Evolutionary conservation across 169 alveolate species (phyloP), one percentile per base, ranked within the genome.

Genomic region (Plasmodium fragile): DNA sequence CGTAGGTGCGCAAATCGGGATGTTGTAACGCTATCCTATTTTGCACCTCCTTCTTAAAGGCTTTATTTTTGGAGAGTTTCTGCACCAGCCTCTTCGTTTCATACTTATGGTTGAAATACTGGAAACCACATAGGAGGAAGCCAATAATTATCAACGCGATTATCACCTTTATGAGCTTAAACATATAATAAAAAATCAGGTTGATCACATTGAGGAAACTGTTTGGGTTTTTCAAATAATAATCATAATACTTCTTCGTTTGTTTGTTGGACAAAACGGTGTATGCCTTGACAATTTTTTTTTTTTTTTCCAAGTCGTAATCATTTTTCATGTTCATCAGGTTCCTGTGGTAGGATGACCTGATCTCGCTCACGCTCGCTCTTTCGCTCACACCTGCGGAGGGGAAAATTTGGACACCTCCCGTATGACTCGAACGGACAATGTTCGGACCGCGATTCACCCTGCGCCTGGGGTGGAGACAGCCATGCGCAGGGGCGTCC

Each of bases 191-290:
- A 11, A 78, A 55, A 87, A 18, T 55, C 6, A 87, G 59, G 52
- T 87, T 13, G 7, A 87, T 41, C 69, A 87, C 59, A 78, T 87
- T 87, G n/a, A 87, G 11, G n/a, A 87, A 3, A 55, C 93, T 87
- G 73, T 87, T 55, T 6, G 93, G 93, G 43, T 87, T 16, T 1
- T 87, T 87, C 53, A 87, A 87, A 87, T 77, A 87, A 78, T 78
- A 87, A 32, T 87, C 93, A 72, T 87, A 87, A 34, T 87, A 87
- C 11, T 39, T 87, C 36, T 90, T 53, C 10, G 90, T 87, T 55
- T 32, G 70, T 39, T 87, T 87, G 81, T 87, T 87, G 10, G 73
- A 34, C 69, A 87, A 49, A 7, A 87, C 59, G n/a, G 25, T 77
- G 39, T 72, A 87, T 6, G 93, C 93, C 49, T 77, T 77, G 5